A percentile compares a stretch with the other conserved stretches of the same genome.
Conservation (phyloP, 2,329 filamentous ascomycete genomes). For the Epichloe typhina region DNA sequence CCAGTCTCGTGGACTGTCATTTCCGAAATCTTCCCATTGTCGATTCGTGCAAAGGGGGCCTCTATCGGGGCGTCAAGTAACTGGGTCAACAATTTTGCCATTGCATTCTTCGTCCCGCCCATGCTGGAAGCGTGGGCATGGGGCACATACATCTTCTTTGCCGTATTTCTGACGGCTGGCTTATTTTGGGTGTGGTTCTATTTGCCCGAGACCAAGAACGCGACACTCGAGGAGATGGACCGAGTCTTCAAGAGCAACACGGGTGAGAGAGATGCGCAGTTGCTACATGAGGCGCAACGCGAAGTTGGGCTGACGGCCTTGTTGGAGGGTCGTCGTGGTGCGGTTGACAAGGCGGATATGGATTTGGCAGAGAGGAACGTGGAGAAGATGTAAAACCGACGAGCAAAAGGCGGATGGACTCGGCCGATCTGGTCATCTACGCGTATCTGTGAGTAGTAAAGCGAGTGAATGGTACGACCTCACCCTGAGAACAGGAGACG, state of each 20-base stretch:
- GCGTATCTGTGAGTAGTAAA: neutral
- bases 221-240: slow-evolving; percentile 41
- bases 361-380: neutral
- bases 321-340: neutral
- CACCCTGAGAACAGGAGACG: slow-evolving; percentile 10
- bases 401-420: neutral
- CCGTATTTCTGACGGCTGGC: slow-evolving; percentile 32
- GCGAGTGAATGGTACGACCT: slow-evolving; percentile 3
- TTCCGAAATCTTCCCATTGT: slow-evolving; percentile 32
- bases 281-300: slow-evolving; percentile 12
- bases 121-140: slow-evolving; percentile 26
- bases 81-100: slow-evolving; percentile 30
- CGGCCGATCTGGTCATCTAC: neutral
- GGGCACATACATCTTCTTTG: slow-evolving; percentile 44
- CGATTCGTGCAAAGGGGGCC: slow-evolving; percentile 14
- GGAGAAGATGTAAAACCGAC: neutral
- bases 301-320: slow-evolving; percentile 12
- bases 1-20: slow-evolving; percentile 35
- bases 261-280: slow-evolving; percentile 13
- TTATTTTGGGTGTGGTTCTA: slow-evolving; percentile 36
- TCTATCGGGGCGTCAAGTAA: slow-evolving; percentile 20
- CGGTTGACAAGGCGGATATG: neutral
- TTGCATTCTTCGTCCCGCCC: slow-evolving; percentile 31
- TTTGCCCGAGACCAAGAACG: slow-evolving; percentile 41
- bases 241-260: slow-evolving; percentile 32